Evolutionary conservation across 2,329 filamentous ascomycete species (phyloP), one percentile per base, ranked within the genome.

Genomic region (Colletotrichum simmondsii): DNA sequence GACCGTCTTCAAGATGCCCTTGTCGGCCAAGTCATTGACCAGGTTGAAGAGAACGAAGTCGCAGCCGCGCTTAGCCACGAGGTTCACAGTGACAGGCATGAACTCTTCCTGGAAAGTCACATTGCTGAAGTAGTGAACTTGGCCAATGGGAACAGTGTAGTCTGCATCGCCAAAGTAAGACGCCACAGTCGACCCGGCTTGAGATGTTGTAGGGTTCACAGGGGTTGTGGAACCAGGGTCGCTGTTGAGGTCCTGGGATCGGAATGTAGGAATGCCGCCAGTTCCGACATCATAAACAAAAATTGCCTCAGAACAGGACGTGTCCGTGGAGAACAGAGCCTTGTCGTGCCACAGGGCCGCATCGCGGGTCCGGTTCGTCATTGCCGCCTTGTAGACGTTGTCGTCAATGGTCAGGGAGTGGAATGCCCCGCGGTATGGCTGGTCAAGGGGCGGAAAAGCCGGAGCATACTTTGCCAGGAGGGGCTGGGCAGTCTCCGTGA

Each of bases 251-350:
- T 77, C 77, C 11, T 76, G 63, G 72, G 85, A 82, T 12, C 83
- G 80, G 70, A 80, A 85, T 6, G 80, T 82, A 2, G 83, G 83
- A 22, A 83, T 64, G 0, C 83, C 84, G 26, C 83, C 83, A 1
- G 83, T 84, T 11, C 84, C 83, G 63, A 85, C 83, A 73, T 85
- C 84, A 74, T 82, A 83, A 26, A 85, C 75, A 77, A 85, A 80
- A 22, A 85, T 76, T 46, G 77, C 79, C 63, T 85, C 82, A 6
- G 82, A 83, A 71, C 83, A 85, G 2, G 80, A 82, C 53, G 81
- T 79, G 7, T 79, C 52, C 1, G 81, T 83, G 57, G 75, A 77
- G 75, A 78, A 82, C 62, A 84, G 81, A 4, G 84, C 72, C 4
- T 74, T 63, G 63, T 85, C 81, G 74, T 83, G 84, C 79, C 80